phyloP scores from a whole-genome alignment of 306 rosid genomes.

The Dryas octopetala region DNA sequence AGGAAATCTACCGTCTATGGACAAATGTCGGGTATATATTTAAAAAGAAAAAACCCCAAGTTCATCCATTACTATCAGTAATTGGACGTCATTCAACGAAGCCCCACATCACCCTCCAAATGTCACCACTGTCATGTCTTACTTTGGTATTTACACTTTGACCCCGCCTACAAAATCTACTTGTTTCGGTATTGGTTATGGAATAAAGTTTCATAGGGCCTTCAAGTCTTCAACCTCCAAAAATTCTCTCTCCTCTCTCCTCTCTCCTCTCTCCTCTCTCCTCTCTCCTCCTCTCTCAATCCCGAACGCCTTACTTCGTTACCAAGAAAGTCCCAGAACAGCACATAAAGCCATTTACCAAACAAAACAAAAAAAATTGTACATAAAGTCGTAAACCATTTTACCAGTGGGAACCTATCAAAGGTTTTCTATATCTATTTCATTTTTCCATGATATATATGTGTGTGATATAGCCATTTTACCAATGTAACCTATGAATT shows the following conservation, averaged over 20 bases:
- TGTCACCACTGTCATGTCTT: neutral
- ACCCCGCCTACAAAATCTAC: too few relatives aligned
- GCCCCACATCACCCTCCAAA: neutral
- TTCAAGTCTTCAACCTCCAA: too few relatives aligned
- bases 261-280: too few relatives aligned
- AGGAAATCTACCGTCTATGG: too few relatives aligned
- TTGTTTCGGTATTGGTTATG: neutral
- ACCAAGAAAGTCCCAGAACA: slow-evolving; percentile 26
- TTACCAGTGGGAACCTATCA: neutral
- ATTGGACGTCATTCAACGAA: neutral
- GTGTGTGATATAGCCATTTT: too few relatives aligned
- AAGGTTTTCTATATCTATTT: too few relatives aligned
- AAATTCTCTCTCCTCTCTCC: too few relatives aligned
- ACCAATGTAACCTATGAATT: too few relatives aligned
- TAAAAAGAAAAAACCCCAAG: neutral
- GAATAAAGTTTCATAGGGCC: slow-evolving; percentile 31
- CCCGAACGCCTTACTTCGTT: slow-evolving; percentile 19
- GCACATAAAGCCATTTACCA: neutral
- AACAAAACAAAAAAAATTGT: neutral
- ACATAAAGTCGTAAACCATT: neutral
- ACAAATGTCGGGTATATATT: too few relatives aligned
- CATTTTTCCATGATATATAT: too few relatives aligned
- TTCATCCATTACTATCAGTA: neutral
- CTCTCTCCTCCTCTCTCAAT: too few relatives aligned
- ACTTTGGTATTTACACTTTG: neutral